Conservation (phyloP, 2,329 filamentous ascomycete species). For the Cladosporium halotolerans region DNA sequence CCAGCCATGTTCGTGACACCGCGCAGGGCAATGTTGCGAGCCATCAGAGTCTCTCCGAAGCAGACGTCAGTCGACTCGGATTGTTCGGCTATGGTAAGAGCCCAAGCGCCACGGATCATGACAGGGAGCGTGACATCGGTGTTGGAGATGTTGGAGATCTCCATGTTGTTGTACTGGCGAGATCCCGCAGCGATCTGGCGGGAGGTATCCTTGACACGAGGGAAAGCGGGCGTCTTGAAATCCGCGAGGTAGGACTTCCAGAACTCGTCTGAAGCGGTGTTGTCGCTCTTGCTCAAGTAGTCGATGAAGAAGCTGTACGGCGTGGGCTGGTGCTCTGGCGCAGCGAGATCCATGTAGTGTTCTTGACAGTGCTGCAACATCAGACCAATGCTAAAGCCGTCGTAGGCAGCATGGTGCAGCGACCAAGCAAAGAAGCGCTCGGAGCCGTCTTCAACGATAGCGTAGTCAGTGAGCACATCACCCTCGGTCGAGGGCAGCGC, state of each 20-base stretch:
- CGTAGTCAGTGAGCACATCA: conserved; percentile 5
- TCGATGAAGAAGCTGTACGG: conserved; percentile 7
- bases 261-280: background rate
- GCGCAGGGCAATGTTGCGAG: conserved; percentile 5
- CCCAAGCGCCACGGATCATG: conserved; percentile 7
- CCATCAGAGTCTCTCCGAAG: conserved; percentile 7
- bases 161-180: conserved; percentile 3
- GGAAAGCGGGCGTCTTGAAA: conserved; percentile 8
- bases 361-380: conserved; percentile 5
- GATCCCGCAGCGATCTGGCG: background rate
- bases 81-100: conserved; percentile 5
- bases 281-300: background rate
- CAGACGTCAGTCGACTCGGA: conserved; percentile 1
- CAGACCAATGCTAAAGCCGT: conserved; percentile 6
- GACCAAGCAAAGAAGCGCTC: conserved; percentile 8
- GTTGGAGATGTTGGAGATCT: background rate
- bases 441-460: conserved; percentile 1
- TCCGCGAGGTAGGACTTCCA: conserved; percentile 5
- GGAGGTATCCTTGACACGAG: conserved; percentile 1
- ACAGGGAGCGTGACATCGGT: conserved; percentile 4
- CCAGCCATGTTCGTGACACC: conserved; percentile 8
- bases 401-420: conserved; percentile 5
- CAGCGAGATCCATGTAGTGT: background rate
- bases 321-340: background rate
- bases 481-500: conserved; percentile 1